Percentiles rank a stretch among this genome's conserved stretches.
Conservation (phyloP, 176 grass and related monocot genomes). For the Raddia distichophylla region DNA sequence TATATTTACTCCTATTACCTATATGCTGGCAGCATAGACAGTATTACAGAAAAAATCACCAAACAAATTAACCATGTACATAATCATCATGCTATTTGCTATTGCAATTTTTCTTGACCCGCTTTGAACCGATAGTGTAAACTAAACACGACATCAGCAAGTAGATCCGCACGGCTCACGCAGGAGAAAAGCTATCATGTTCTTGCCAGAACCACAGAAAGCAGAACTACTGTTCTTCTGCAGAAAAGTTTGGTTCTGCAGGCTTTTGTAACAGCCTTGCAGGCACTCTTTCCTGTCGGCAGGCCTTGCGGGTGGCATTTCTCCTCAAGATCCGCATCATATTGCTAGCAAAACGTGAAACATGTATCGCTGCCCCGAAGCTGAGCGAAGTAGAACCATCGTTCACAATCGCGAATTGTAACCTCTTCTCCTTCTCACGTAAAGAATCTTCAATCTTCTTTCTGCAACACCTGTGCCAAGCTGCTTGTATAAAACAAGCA, state of each 20-base stretch:
- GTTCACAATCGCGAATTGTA: conserved; percentile 63
- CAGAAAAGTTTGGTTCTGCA: conserved; percentile 75
- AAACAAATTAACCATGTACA: conserved; percentile 2
- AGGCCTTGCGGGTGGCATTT: conserved; percentile 60
- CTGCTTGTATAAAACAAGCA: conserved; percentile 90
- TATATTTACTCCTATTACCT: conserved; percentile 1
- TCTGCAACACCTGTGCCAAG: conserved; percentile 70
- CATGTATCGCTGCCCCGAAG: conserved; percentile 64
- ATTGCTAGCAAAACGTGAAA: conserved; percentile 74
- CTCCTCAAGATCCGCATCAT: conserved; percentile 70
- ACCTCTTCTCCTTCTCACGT: conserved; percentile 63
- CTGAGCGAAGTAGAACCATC: conserved; percentile 55
- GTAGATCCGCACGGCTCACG: neutral
- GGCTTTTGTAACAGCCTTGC: conserved; percentile 79
- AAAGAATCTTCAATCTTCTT: conserved; percentile 80
- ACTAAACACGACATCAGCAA: neutral
- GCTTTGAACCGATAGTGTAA: neutral
- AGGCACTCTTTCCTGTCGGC: conserved; percentile 63
- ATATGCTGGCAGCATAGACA: neutral
- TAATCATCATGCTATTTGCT: neutral
- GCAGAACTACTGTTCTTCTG: conserved; percentile 54
- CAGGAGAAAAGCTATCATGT: neutral
- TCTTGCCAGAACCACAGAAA: neutral
- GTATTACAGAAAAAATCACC: neutral
- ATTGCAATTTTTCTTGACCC: neutral